Conservation (phyloP, 177 flowering plant species). For the Viscum album region DNA sequence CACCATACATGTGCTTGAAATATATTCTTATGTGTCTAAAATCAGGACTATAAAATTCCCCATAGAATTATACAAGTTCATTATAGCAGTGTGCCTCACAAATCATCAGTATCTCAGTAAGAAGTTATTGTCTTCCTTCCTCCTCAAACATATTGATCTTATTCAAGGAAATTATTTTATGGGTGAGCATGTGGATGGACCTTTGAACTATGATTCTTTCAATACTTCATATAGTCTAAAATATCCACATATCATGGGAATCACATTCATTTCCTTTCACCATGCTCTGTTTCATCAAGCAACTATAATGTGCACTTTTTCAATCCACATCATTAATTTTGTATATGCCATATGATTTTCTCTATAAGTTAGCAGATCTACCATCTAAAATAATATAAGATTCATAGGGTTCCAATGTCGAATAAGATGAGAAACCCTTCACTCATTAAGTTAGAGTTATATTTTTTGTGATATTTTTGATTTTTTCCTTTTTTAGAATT, state of each 20-base stretch:
- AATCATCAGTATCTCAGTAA: slow-evolving; percentile 80
- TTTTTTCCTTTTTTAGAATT: too few species aligned
- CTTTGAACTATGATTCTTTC: slow-evolving; percentile 99
- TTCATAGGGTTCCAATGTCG: slow-evolving; percentile 50
- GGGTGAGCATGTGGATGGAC: slow-evolving; percentile 84
- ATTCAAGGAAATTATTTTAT: slow-evolving; percentile 80
- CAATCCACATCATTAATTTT: slow-evolving; percentile 88
- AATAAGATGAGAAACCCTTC: slow-evolving; percentile 57
- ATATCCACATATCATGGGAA: slow-evolving; percentile 86
- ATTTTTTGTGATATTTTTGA: too few species aligned
- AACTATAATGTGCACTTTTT: slow-evolving; percentile 66
- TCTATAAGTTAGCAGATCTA: slow-evolving; percentile 74
- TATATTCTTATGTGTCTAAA: slow-evolving; percentile 98
- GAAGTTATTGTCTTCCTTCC: slow-evolving; percentile 96
- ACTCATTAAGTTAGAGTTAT: too few species aligned
- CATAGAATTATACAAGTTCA: slow-evolving; percentile 93
- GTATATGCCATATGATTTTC: slow-evolving; percentile 83
- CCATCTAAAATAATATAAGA: slow-evolving; percentile 82
- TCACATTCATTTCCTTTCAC: slow-evolving; percentile 84
- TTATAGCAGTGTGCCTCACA: slow-evolving; percentile 88
- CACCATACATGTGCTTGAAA: slow-evolving; percentile 96
- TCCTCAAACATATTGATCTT: slow-evolving; percentile 93
- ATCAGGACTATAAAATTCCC: slow-evolving; percentile 92
- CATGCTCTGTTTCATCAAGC: slow-evolving; percentile 37
- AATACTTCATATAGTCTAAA: slow-evolving; percentile 92